Base-by-base conservation (phyloP, 495 filamentous ascomycete species). In the Baudoinia panamericana region DNA sequence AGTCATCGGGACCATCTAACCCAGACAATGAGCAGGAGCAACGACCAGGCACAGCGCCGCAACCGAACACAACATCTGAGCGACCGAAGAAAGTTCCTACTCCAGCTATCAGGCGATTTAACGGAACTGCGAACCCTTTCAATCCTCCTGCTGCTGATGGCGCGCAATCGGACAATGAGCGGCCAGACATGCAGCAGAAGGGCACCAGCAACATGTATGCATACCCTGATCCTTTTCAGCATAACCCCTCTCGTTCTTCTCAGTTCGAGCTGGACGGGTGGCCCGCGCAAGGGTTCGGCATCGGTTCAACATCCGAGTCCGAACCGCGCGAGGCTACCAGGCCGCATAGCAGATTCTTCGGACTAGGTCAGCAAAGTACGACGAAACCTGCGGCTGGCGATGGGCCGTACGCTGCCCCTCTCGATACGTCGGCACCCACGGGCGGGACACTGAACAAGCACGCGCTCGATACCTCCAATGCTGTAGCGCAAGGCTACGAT, bases 231-330 rank as follows among this genome's bases (percentile, higher is more conserved):
- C 30, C 36, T 42, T 28, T 36, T 29, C 5, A 15, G n/a, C n/a
- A n/a, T n/a, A n/a, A n/a, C n/a, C n/a, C n/a, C 30, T 1, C 18
- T 22, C 32, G 26, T 31, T 11, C 30, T 42, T 30, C 30, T 8
- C 9, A 6, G 8, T 34, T 32, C n/a, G 10, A 31, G 12, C 8
- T 8, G 7, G 36, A 34, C 5, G 5, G 25, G 21, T 29, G 19
- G 36, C 13, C 13, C 16, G 12, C 36, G 18, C 18, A 27, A 9
- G 23, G 27, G 16, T 41, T 46, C 36, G 35, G 34, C 34, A 33
- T 30, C 2, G 20, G 33, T 34, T 23, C 45, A 41, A 44, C 41
- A 35, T 44, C 47, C 38, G 55, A 46, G 30, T 30, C 66, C 15
- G 18, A 26, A 22, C 33, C 18, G 19, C 41, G n/a, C n/a, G n/a